Base-by-base conservation (phyloP, 768 basidiomycete species). In the Russula griseocarnosa region DNA sequence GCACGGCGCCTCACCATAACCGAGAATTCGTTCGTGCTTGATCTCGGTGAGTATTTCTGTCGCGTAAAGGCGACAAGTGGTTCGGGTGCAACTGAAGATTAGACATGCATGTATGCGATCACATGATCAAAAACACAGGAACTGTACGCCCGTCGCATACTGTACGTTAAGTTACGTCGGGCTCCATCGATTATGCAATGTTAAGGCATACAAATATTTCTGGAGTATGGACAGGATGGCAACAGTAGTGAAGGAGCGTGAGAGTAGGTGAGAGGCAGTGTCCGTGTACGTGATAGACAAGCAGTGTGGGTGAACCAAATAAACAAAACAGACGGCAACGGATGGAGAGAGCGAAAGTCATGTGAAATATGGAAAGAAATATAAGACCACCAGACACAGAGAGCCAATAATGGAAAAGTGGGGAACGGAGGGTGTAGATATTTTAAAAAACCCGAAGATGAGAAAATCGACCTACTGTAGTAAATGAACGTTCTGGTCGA, bases 401-500 rank as follows among this genome's bases (percentile, higher is more conserved):
- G 47, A 54, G 49, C 53, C 58, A 64, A 46, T 63, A 60, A 55
- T 38, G 56, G 60, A 58, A 58, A 38, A 56, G 56, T 49, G 22
- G 13, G 49, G 46, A 51, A 51, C 34, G 32, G 3, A 56, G 28
- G 18, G 54, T 34, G 14, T 42, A 49, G 61, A 54, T 54, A 16
- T 22, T 5, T 14, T n/a, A 5, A 28, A 42, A n/a, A 52, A 38
- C 38, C 26, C 36, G 24, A 49, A 24, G n/a, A 50, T 18, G 49
- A 26, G 13, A 6, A 40, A 28, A 14, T 16, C 50, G 5, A 40
- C 42, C 66, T 67, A 83, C 69, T 80, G 83, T 61, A 88, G 70
- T 47, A 89, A 77, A 71, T 86, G 85, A 66, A 88, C 70, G 44
- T 81, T 83, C 69, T 89, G 86, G 68, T 88, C 86, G 66, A 79